Conservation (phyloP, 176 grass and related monocot genomes). For the Triticum dicoccoides region DNA sequence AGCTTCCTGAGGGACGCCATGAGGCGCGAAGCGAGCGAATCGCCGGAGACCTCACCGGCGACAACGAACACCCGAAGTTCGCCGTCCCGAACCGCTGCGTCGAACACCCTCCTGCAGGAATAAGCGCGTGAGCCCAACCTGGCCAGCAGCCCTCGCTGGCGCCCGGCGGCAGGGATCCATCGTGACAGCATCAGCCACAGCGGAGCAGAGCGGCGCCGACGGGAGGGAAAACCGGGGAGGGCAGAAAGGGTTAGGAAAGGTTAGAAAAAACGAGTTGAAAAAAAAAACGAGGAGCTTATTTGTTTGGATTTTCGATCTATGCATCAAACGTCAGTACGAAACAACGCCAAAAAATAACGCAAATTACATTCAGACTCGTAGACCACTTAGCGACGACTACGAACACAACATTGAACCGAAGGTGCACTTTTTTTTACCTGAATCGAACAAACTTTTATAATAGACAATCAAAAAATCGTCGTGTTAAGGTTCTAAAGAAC, state of each 20-base stretch:
- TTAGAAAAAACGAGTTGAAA: no score
- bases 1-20: slow-evolving; percentile 72
- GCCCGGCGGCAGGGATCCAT: slow-evolving; percentile 20
- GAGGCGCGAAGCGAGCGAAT: slow-evolving; percentile 77
- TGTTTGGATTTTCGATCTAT: no score
- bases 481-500: no score
- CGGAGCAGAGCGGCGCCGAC: slow-evolving; percentile 16
- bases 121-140: slow-evolving; percentile 17
- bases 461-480: no score
- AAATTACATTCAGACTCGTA: no score
- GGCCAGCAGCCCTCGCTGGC: neutral
- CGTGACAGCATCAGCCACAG: slow-evolving; percentile 22
- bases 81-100: slow-evolving; percentile 68
- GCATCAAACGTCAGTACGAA: no score
- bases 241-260: neutral
- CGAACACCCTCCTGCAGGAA: slow-evolving; percentile 36
- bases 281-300: no score
- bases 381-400: no score
- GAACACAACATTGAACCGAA: no score
- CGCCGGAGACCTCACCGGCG: slow-evolving; percentile 94
- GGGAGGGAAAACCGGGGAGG: neutral
- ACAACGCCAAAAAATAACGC: no score
- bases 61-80: slow-evolving; percentile 88
- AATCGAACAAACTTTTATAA: no score
- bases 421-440: no score